A percentile compares a stretch with the other conserved stretches of the same genome.
Conservation (phyloP, 306 rosid species). For the Begonia peltatifolia region DNA sequence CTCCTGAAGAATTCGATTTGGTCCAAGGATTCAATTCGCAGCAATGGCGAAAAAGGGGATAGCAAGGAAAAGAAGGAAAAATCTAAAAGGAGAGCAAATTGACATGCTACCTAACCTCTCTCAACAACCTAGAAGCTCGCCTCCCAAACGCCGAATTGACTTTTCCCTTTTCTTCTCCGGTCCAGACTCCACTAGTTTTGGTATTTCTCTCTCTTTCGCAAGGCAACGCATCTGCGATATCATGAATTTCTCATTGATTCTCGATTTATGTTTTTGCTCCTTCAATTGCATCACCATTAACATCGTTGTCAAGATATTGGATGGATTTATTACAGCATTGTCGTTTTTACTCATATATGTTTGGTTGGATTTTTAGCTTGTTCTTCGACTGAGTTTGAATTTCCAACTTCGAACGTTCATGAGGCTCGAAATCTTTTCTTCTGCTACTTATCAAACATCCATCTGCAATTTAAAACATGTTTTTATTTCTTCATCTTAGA, state of each 20-base stretch:
- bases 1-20: not conserved
- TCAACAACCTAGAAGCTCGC: constrained; percentile 59
- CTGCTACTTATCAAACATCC: too few species aligned
- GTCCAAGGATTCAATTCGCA: constrained; percentile 1
- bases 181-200: constrained; percentile 11
- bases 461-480: not conserved
- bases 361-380: too few species aligned
- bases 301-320: too few species aligned
- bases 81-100: constrained; percentile 6
- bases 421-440: too few species aligned
- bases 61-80: constrained; percentile 7
- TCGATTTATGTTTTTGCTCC: constrained; percentile 2
- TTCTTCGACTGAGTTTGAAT: too few species aligned
- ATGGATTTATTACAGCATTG: too few species aligned
- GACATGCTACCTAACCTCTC: constrained; percentile 30
- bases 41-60: constrained; percentile 41
- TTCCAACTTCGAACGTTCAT: too few species aligned
- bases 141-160: constrained; percentile 46
- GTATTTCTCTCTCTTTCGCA: constrained; percentile 3
- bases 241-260: not conserved
- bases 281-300: not conserved
- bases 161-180: constrained; percentile 24
- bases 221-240: too few species aligned
- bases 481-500: constrained; percentile 7
- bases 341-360: too few species aligned